Base-by-base conservation (phyloP, 2,329 filamentous ascomycete genomes). In the Pseudogymnoascus sp. region DNA sequence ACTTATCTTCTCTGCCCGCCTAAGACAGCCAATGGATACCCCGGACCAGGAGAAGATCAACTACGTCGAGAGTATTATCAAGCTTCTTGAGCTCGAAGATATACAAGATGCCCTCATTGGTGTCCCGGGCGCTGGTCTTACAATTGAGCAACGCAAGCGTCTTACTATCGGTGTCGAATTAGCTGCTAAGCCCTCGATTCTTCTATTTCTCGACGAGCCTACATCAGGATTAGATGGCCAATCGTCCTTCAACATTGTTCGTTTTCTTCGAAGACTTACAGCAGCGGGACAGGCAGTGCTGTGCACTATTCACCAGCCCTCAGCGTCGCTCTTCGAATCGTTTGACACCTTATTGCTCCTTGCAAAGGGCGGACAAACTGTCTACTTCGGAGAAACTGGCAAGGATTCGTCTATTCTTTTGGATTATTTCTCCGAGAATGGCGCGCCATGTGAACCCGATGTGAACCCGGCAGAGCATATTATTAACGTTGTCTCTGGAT, bases 1-100 rank as follows among this genome's bases (percentile, higher is more conserved):
- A 6, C 81, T 97, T 31, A 85, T 85, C 68, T 97, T 97, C 74
- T 92, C 87, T 68, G 92, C 92, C 13, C 74, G 93, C 5, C 86
- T 97, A 41, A 88, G 93, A 63, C 92, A 96, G 71, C 90, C 92
- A 0, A 84, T 84, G 60, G 80, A 87, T 58, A 82, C 89, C 11
- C 79, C 89, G 1, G 81, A 80, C 10, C 77, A 83, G 41, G 91
- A 96, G 71, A 97, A 96, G 78, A 76, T 93, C 4, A 87, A 84
- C 81, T 70, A 96, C 66, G 92, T 96, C n/a, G 86, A 94, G 59
- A 89, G 95, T 69, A 90, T 97, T 24, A 62, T 71, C 15, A 64
- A 71, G 35, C 82, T 88, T 77, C 76, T 88, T 29, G 81, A 84
- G 69, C 87, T 88, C 84, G 74, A 81, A 33, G 84, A 87, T 60